Conservation (phyloP, 495 filamentous ascomycete species). For the Pseudomonodictys pantanalensis region DNA sequence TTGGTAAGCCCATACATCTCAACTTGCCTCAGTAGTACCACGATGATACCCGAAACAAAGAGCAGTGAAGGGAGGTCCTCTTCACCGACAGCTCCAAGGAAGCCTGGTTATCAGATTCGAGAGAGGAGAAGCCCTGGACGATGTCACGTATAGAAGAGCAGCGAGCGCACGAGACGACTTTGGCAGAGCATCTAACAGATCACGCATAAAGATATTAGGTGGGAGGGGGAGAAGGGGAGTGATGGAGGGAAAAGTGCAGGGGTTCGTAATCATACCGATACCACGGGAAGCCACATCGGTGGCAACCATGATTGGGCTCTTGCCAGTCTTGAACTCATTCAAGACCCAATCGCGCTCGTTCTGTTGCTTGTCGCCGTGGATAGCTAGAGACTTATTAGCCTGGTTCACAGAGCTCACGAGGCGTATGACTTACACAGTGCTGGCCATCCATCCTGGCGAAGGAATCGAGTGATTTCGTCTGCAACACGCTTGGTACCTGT, state of each 20-base stretch:
- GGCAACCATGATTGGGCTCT: slow-evolving; percentile 94
- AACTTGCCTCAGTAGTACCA: slow-evolving; percentile 69
- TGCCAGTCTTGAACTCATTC: slow-evolving; percentile 98
- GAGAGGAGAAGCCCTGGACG: slow-evolving; percentile 80
- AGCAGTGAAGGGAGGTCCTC: slow-evolving; percentile 65
- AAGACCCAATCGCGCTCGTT: slow-evolving; percentile 99
- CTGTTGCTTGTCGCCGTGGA: slow-evolving; percentile 99
- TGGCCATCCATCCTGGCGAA: slow-evolving; percentile 98
- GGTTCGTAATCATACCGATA: slow-evolving; percentile 92
- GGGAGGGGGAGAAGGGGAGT: slow-evolving; percentile 46
- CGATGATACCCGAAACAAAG: slow-evolving; percentile 69
- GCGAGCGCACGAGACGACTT: slow-evolving; percentile 72
- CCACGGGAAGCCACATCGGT: slow-evolving; percentile 98
- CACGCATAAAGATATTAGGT: slow-evolving; percentile 48
- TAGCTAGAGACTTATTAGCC: slow-evolving; percentile 65
- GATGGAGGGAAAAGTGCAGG: too few relatives aligned
- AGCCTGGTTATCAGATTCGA: slow-evolving; percentile 68
- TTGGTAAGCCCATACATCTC: slow-evolving; percentile 69
- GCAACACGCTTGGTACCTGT: slow-evolving; percentile 98
- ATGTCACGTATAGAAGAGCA: slow-evolving; percentile 72
- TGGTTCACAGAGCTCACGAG: not conserved
- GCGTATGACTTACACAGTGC: slow-evolving; percentile 76
- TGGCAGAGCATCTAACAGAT: slow-evolving; percentile 81
- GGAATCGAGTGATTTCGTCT: slow-evolving; percentile 97
- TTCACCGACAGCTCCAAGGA: slow-evolving; percentile 83